phyloP scores from a whole-genome alignment of 192 early-diverging fungal genomes.

The Backusella parvicylindrica region DNA sequence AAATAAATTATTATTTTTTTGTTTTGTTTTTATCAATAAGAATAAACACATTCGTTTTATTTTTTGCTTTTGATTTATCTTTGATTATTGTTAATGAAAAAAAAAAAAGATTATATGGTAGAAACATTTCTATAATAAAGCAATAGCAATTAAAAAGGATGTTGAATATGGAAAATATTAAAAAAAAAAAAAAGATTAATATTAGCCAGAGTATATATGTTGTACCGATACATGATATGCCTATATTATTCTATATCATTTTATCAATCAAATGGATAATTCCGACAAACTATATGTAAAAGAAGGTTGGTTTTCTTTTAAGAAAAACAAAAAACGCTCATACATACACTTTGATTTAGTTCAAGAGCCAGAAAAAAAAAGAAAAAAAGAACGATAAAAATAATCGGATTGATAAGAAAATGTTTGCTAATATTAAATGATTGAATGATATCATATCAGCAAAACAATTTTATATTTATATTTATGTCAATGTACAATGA shows the following conservation, averaged over 20 bases:
- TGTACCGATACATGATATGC: neutral
- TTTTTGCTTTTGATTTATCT: neutral
- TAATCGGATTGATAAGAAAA: neutral
- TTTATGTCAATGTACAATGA: too few species aligned
- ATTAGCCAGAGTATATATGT: neutral
- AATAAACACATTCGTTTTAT: too few species aligned
- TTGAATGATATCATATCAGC: neutral
- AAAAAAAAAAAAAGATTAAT: neutral
- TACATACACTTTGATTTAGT: neutral
- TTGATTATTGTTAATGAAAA: neutral
- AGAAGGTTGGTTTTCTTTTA: neutral
- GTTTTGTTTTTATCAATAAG: neutral
- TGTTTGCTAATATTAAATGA: neutral
- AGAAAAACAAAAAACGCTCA: too few species aligned
- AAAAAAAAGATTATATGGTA: too few species aligned
- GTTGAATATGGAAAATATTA: neutral
- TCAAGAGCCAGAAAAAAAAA: neutral
- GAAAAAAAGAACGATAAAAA: too few species aligned
- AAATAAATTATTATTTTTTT: neutral
- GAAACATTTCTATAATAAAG: too few species aligned
- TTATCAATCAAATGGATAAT: neutral
- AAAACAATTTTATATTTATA: too few species aligned
- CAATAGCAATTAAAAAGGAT: neutral
- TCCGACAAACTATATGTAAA: neutral
- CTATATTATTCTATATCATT: neutral